Conservation (phyloP, 2,329 filamentous ascomycete species). For the Colletotrichum cereale region DNA sequence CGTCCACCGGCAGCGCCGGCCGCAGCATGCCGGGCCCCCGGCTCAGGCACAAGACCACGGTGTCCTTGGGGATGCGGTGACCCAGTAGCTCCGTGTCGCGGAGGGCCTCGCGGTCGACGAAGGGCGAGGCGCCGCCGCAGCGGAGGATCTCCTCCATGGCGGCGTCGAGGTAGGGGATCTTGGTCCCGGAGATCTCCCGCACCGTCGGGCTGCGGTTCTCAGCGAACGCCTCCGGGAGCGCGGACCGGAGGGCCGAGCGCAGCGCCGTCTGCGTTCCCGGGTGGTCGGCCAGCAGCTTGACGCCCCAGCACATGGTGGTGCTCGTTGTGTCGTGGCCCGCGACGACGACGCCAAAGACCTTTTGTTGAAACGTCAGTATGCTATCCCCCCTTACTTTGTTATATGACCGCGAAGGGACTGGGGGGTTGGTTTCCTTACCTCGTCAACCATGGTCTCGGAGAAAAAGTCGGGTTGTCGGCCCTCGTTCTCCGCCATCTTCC, state of each 20-base stretch:
- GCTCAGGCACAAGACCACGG: conserved; percentile 47
- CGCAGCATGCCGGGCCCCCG: conserved; percentile 47
- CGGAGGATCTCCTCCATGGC: conserved; percentile 54
- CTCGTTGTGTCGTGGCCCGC: conserved; percentile 49
- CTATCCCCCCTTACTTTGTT: accelerated
- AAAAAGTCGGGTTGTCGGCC: conserved; percentile 34
- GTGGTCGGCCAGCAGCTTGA: conserved; percentile 41
- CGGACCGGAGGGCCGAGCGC: conserved; percentile 13
- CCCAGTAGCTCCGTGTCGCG: conserved; percentile 52
- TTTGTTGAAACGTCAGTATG: not conserved
- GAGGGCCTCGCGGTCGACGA: conserved; percentile 48
- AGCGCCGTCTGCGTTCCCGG: conserved; percentile 16
- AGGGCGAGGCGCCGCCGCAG: conserved; percentile 46
- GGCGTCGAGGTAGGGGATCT: conserved; percentile 53
- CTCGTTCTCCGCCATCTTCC: conserved; percentile 35
- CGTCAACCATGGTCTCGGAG: conserved; percentile 27
- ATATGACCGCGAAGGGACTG: not conserved
- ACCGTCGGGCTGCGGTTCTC: conserved; percentile 47
- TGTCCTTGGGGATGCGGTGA: conserved; percentile 50
- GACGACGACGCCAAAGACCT: conserved; percentile 48
- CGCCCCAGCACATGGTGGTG: conserved; percentile 47
- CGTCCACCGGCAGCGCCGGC: conserved; percentile 46
- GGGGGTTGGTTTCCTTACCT: conserved; percentile 1
- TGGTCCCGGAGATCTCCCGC: conserved; percentile 46
- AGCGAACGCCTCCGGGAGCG: conserved; percentile 35